Base-by-base conservation (phyloP, 2,329 filamentous ascomycete genomes). In the Chrysoporthe cubensis region DNA sequence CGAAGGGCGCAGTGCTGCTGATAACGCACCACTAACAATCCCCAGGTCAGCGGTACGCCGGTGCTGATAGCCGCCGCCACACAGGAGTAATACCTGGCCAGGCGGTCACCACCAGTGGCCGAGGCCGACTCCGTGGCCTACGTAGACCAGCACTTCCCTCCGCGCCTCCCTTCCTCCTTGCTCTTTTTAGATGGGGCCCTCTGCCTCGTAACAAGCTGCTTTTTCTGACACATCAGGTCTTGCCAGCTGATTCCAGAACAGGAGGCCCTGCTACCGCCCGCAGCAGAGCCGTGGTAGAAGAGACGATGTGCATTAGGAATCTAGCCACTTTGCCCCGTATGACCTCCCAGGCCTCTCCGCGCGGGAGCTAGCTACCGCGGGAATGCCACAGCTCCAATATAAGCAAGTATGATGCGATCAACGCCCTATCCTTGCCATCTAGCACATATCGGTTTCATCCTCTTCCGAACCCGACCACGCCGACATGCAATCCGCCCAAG, bases 1-100 rank as follows among this genome's bases (percentile, higher is more conserved):
- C 61, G 61, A 67, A 67, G 18, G 65, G 21, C 63, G 58, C 63
- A 48, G 66, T 2, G 46, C 46, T 44, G 63, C 26, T 59, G 64
- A 59, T 58, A 48, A 63, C 50, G 54, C 66, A 58, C 16, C 62
- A 57, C 62, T 64, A 64, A 64, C 62, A 64, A 9, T 18, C 32
- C 11, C 16, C 52, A 37, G 13, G 62, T 48, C 37, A 13, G 32
- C 43, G 59, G 59, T 61, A 48, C 59, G 18, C 43, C 8, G 40
- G n/a, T 26, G 21, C 59, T 44, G 43, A 18, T 61, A 46, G 43
- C 40, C 21, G 42, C 59, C 59, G 21, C 21, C 42, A 32, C 18
- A 43, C 37, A 11, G 26, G 34, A 26, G 37, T 42, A 42, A 21
- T 14, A 57, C 54, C 18, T 16, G 54, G 54, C 54, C 54, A 34